Conservation (phyloP, 768 basidiomycete genomes). For the Leccinum subgranulosum region DNA sequence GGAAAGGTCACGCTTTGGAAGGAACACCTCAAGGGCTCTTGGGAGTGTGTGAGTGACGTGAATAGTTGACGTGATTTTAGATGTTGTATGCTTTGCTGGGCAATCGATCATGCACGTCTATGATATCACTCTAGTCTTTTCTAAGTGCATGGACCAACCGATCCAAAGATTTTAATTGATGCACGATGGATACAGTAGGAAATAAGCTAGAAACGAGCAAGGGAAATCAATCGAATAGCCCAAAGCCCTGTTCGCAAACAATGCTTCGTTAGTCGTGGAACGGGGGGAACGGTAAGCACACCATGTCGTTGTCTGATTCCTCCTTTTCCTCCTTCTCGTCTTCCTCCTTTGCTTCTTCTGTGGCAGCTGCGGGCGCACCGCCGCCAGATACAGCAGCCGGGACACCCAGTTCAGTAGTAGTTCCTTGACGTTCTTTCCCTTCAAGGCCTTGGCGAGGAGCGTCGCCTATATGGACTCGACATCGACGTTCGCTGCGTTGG, state of each 20-base stretch:
- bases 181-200: conserved; percentile 18
- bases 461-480: conserved; percentile 97
- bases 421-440: too few species aligned
- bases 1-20: conserved; percentile 99
- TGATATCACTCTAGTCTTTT: too few species aligned
- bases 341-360: conserved; percentile 73
- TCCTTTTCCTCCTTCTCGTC: conserved; percentile 88
- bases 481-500: conserved; percentile 78
- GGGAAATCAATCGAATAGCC: conserved; percentile 82
- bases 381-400: conserved; percentile 52
- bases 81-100: too few species aligned
- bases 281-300: background rate
- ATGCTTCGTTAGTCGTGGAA: background rate
- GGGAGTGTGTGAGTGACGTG: conserved; percentile 97
- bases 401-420: conserved; percentile 57
- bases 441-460: too few species aligned
- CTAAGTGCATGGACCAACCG: conserved; percentile 12
- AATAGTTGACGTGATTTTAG: conserved; percentile 53
- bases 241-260: conserved; percentile 68
- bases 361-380: conserved; percentile 59
- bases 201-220: conserved; percentile 25
- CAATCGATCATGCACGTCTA: too few species aligned
- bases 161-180: conserved; percentile 23
- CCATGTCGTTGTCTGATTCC: conserved; percentile 77
- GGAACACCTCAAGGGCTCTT: conserved; percentile 89